Base-by-base conservation (phyloP, 176 grass and related monocot species). In the Coix lacrymajobi region DNA sequence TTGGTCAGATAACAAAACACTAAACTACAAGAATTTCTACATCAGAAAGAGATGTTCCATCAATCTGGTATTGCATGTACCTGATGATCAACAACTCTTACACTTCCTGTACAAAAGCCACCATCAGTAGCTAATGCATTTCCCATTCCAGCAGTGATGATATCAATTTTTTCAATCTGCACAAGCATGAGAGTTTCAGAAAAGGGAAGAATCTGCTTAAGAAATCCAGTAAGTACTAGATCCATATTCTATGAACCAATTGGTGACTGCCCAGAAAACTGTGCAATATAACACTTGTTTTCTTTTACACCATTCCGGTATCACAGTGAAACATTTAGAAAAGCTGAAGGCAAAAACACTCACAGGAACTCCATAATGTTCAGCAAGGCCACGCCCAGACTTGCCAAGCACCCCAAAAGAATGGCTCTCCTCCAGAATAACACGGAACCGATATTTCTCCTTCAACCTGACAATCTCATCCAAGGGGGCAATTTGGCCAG, bases 81-180 rank as follows among this genome's bases (percentile, higher is more conserved):
- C 88, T 98, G 92, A 83, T 98, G 96, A 88, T 98, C 96, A 81
- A 98, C 96, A 85, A 98, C 96, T 90, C 92, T 93, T 69, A 81
- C 84, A 83, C 87, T 95, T 90, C 92, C 92, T 57, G 92, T 93
- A 86, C 96, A 98, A 83, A 98, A 98, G 24, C 96, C 96, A 71
- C 96, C 96, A 76, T 98, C 92, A 62, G 89, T 98, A 49, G 92
- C 96, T 66, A 95, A 72, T 39, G 96, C 90, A 88, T 98, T 98
- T 79, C 96, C 96, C 96, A 98, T 98, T 76, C 96, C 92, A 80
- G 96, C 96, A 76, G 96, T 98, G 70, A 95, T 98, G 73, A 95
- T 98, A 86, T 95, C 96, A 84, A 98, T 91, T 88, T 98, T 93
- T 20, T 98, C 92, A 91, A 98, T 80, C 92, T 98, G 92, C 38